Evolutionary conservation across 768 basidiomycete species (phyloP), one percentile per base, ranked within the genome.

Genomic region (Chlorophyllum brunneum): DNA sequence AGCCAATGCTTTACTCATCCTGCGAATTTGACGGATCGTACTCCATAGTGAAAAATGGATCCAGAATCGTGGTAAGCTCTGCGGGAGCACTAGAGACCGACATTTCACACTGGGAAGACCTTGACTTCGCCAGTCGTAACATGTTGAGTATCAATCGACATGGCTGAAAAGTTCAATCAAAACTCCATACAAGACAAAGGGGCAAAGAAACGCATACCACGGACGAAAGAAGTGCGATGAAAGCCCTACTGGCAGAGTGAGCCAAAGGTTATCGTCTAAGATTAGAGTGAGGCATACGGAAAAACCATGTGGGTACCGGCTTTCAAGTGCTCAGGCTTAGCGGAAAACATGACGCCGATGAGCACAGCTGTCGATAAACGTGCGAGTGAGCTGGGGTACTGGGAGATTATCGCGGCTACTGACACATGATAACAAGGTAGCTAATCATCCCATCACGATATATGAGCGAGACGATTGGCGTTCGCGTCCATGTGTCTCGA

Each of bases 291-390:
- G 10, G 36, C 58, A 54, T 37, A 61, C 58, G 54, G 58, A 27
- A 58, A 61, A 13, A 59, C 55, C 41, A 43, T 48, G 24, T 57
- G 60, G 10, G 58, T 51, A 37, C 56, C 52, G 36, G 54, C 60
- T 36, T 56, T 52, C 53, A 44, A 47, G 46, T 50, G 51, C 23
- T 53, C 58, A 16, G 56, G 40, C 22, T 55, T 51, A 54, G 54
- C 53, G 43, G 54, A 57, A 34, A 60, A 29, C 23, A 58, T 36
- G 22, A 48, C 56, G n/a, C 54, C 51, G 39, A 58, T 42, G 26
- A 54, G 34, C 34, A 57, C 53, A 40, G 46, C 53, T 58, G 43
- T 24, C 22, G 26, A 24, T 27, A 22, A 18, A 37, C 3, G 8
- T 36, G 8, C 26, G 10, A 37, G 5, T 49, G 15, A 41, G 24